These are phyloP conservation scores for Xylariaceae sp. DNA, from an alignment of 2,329 filamentous ascomycete genomes.

Conservation along the genomic window DNA sequence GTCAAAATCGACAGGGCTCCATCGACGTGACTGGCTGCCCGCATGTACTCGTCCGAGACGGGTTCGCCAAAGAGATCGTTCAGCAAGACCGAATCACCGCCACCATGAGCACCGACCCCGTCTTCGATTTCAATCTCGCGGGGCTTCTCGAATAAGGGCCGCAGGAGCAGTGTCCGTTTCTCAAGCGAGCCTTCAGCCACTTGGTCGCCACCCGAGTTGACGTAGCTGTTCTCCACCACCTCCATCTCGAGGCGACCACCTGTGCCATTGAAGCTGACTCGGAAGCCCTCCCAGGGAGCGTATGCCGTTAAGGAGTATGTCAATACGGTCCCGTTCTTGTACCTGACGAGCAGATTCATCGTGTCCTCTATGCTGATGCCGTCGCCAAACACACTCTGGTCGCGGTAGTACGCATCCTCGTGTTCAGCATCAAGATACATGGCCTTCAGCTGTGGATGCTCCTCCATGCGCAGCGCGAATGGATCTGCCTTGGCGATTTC, in stretches of 20 bases:
- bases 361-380: conserved; percentile 70
- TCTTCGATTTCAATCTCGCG: conserved; percentile 58
- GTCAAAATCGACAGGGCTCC: conserved; percentile 65
- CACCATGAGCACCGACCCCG: conserved; percentile 62
- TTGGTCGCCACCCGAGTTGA: conserved; percentile 65
- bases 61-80: conserved; percentile 63
- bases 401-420: conserved; percentile 66
- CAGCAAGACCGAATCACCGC: conserved; percentile 62
- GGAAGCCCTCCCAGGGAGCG: conserved; percentile 67
- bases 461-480: conserved; percentile 62
- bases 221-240: conserved; percentile 67
- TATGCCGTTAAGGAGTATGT: conserved; percentile 67
- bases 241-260: conserved; percentile 65
- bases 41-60: conserved; percentile 56
- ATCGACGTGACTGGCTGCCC: conserved; percentile 64
- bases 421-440: conserved; percentile 68
- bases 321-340: conserved; percentile 61
- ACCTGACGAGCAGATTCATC: conserved; percentile 64
- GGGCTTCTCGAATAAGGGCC: conserved; percentile 63
- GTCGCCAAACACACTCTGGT: conserved; percentile 67
- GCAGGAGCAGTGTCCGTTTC: conserved; percentile 53
- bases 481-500: conserved; percentile 59
- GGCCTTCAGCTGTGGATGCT: conserved; percentile 59
- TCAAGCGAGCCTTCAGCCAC: conserved; percentile 60
- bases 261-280: conserved; percentile 63